These are phyloP conservation scores for Ophiostoma montium DNA, from an alignment of 2,329 filamentous ascomycete species.

Conservation along the genomic window DNA sequence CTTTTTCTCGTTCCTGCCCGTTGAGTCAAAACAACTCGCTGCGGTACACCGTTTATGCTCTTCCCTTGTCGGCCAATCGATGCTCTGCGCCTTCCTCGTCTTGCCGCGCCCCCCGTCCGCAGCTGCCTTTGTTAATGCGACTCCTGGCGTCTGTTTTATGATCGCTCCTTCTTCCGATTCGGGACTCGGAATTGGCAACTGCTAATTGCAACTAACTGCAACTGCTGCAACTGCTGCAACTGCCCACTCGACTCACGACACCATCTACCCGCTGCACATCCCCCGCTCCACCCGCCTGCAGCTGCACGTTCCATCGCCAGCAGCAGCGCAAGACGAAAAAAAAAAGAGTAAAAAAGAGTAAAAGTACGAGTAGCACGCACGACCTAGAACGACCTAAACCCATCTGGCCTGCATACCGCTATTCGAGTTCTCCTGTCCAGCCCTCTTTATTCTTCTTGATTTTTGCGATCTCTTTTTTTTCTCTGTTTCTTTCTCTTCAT, in stretches of 20 bases:
- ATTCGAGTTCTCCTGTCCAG: background rate
- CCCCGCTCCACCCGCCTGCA: background rate
- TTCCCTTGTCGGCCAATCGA: too few species aligned
- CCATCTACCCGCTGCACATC: background rate
- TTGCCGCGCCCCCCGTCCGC: too few species aligned
- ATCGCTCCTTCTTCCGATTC: too few species aligned
- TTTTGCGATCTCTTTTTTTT: background rate
- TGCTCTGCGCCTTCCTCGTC: too few species aligned
- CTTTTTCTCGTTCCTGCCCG: too few species aligned
- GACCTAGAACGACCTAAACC: background rate
- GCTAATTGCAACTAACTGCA: too few species aligned
- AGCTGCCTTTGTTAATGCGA: too few species aligned
- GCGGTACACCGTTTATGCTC: too few species aligned
- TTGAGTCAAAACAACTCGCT: too few species aligned
- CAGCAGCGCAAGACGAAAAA: background rate
- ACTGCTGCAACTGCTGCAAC: too few species aligned
- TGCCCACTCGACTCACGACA: background rate
- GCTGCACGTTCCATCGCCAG: background rate
- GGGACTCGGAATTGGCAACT: too few species aligned
- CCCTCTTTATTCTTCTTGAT: background rate
- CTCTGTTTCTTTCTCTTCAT: background rate
- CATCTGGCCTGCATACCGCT: constrained; percentile 1
- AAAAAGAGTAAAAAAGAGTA: background rate
- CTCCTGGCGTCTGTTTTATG: too few species aligned
- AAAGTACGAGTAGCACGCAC: background rate